These are phyloP conservation scores for Arabidopsis thaliana DNA, from an alignment of 345 rosid genomes.

Conservation along the genomic window DNA sequence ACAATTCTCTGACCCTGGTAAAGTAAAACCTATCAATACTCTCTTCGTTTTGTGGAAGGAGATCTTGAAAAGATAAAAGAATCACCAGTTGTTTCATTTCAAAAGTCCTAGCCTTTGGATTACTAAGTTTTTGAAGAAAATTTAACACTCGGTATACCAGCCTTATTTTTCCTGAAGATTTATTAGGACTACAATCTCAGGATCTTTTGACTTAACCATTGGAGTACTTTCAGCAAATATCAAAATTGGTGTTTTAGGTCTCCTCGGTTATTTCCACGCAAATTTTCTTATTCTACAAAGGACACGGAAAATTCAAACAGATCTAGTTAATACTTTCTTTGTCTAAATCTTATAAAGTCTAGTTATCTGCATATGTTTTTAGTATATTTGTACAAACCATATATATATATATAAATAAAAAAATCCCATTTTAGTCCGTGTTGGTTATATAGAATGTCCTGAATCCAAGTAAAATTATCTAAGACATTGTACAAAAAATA, in stretches of 20 bases:
- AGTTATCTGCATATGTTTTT: conserved; percentile 16
- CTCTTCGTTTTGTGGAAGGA: not conserved
- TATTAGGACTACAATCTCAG: not conserved
- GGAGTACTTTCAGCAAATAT: no score
- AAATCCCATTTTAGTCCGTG: not conserved
- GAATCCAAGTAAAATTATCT: not conserved
- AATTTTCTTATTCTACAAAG: no score
- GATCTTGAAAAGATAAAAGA: not conserved
- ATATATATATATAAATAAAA: not conserved
- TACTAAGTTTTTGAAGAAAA: not conserved
- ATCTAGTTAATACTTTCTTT: not conserved
- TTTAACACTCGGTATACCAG: not conserved
- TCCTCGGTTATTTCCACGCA: no score
- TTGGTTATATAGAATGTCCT: conserved; percentile 12
- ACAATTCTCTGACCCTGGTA: not conserved
- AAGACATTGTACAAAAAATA: not conserved
- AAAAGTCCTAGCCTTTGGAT: not conserved
- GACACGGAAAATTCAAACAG: no score
- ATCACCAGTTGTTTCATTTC: not conserved
- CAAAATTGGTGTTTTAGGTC: no score
- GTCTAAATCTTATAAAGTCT: not conserved
- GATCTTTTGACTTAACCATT: not conserved
- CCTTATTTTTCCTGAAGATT: not conserved
- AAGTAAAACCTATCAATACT: not conserved
- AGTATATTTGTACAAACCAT: not conserved